A percentile compares a stretch with the other conserved stretches of the same genome.
Evolutionary conservation across 2,329 filamentous ascomycete genomes (phyloP).

Genomic region (Plectosphaerella sp.): DNA sequence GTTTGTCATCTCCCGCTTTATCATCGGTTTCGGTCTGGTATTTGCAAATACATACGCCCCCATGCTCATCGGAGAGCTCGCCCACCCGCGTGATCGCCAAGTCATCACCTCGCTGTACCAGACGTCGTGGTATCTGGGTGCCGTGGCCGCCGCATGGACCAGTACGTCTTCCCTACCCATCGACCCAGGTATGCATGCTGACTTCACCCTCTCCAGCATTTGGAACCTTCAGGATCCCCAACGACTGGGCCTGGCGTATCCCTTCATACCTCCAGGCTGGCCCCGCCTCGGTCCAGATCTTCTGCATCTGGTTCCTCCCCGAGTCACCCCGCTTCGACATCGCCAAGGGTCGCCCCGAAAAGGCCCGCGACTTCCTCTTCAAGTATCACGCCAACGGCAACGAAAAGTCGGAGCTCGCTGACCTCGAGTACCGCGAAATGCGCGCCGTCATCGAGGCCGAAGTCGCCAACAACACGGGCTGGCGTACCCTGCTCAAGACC

Average conservation of each 20-base stretch:
- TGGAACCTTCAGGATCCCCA: conserved; percentile 35
- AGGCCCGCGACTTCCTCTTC: conserved; percentile 28
- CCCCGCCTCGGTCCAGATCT: conserved; percentile 35
- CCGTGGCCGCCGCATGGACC: neutral
- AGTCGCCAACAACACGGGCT: conserved; percentile 42
- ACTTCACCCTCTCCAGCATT: conserved; percentile 23
- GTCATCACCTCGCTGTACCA: conserved; percentile 40
- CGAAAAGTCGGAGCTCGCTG: conserved; percentile 41
- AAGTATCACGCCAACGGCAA: conserved; percentile 25
- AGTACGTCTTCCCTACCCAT: conserved; percentile 18
- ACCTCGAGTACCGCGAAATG: conserved; percentile 57
- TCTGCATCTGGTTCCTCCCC: conserved; percentile 32
- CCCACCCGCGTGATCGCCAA: conserved; percentile 58
- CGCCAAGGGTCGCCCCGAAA: conserved; percentile 27
- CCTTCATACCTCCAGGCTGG: conserved; percentile 41
- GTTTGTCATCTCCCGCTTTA: neutral
- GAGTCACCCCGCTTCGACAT: conserved; percentile 36
- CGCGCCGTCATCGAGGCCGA: conserved; percentile 52
- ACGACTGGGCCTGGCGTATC: conserved; percentile 37
- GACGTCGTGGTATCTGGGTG: conserved; percentile 46
- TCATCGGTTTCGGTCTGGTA: neutral
- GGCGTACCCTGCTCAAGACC: conserved; percentile 34
- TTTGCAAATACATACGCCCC: neutral
- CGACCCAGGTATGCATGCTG: conserved; percentile 42
- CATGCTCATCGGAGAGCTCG: conserved; percentile 45